Evolutionary conservation across 2,329 filamentous ascomycete genomes (phyloP).

Genomic region (Geosmithia putterillii): DNA sequence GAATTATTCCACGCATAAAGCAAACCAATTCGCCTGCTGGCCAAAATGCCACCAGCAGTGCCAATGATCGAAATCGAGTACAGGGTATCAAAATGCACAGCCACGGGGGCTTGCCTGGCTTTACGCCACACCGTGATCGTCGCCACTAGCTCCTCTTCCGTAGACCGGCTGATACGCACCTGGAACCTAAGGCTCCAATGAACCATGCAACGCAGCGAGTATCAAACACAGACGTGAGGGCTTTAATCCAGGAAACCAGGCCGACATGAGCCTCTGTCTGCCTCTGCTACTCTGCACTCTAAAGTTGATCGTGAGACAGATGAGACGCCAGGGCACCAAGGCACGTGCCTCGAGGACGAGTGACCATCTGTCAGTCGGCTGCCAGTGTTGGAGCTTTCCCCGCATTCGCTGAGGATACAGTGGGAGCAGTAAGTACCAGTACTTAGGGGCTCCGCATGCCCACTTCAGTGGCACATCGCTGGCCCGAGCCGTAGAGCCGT

Average conservation of each 20-base stretch:
- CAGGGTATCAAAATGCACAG: neutral
- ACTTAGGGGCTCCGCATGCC: neutral
- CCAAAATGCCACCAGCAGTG: too few species aligned
- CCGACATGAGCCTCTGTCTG: neutral
- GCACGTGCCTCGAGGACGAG: neutral
- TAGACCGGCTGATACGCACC: neutral
- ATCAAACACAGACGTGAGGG: neutral
- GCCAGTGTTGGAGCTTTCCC: slow-evolving; percentile 1
- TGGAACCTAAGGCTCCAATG: neutral
- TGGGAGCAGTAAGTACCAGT: neutral
- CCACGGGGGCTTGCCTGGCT: neutral
- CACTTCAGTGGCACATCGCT: neutral
- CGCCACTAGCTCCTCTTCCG: neutral
- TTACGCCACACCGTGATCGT: neutral
- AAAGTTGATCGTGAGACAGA: neutral
- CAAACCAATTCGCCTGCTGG: too few species aligned
- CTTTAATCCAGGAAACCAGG: neutral
- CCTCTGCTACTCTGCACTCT: neutral
- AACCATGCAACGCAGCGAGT: neutral
- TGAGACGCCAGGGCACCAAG: neutral
- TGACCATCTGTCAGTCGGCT: slow-evolving; percentile 1
- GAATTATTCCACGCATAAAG: too few species aligned
- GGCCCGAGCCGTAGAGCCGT: too few species aligned
- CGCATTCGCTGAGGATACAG: slow-evolving; percentile 1
- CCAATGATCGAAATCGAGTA: too few species aligned